Evolutionary conservation across 345 rosid species (phyloP), one percentile per base, ranked within the genome.

Genomic region (Populus tremula): DNA sequence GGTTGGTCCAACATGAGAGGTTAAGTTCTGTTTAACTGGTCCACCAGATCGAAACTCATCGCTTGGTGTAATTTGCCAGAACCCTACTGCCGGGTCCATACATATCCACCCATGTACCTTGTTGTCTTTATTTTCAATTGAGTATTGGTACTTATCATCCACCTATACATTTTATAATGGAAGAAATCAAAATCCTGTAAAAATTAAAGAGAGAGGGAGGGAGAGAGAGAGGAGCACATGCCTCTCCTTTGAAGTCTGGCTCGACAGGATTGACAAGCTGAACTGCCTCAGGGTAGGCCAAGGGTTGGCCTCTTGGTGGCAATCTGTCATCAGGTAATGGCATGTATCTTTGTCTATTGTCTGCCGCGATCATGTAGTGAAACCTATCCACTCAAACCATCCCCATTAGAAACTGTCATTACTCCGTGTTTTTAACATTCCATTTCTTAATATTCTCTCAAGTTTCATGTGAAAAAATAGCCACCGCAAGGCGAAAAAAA

Each of bases 281-380:
- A 66, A 90, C 94, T 73, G 98, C 98, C 84, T 95, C 99, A 8
- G 89, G 94, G 63, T 89, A 91, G 75, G 88, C 97, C 68, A 93
- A 82, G 35, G 89, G 76, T 76, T 87, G 88, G 76, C 99, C 87
- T 89, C 92, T 87, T 38, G 84, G 87, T 0, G 88, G 84, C 73
- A 81, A 80, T 74, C 89, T 85, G 78, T 95, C 98, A 78, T 95
- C 98, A 1, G 99, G 99, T 38, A 89, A 81, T 29, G 99, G 98
- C 98, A 95, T 93, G 80, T 81, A 83, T 80, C 99, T 91, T 61
- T 93, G 97, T 77, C 95, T 91, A 78, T 95, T 86, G 63, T 93
- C 97, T 35, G 93, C 90, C 80, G 91, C 71, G 39, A 88, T 93
- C 99, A 95, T 95, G 84, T 90, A 90, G 67, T 88, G 93, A 88